Evolutionary conservation across 805 yeast species (phyloP).

Genomic region (Lachancea fermentati): DNA sequence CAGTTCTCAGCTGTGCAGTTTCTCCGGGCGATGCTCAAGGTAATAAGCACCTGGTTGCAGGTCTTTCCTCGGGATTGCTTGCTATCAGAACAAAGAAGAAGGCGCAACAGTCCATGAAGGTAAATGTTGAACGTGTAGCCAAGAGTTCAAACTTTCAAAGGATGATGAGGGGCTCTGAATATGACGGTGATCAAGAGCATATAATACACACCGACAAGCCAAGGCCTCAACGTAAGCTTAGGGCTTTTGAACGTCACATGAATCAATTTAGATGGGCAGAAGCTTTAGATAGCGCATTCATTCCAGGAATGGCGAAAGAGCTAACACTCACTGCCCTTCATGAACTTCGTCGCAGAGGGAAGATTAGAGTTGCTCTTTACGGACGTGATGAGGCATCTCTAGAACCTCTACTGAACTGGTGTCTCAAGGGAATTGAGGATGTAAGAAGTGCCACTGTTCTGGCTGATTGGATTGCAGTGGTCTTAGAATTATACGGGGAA

Average conservation of each 20-base stretch:
- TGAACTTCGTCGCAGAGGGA: constrained; percentile 85
- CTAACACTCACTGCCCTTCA: constrained; percentile 75
- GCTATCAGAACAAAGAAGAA: constrained; percentile 84
- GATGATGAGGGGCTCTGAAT: constrained; percentile 88
- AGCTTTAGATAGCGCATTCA: constrained; percentile 83
- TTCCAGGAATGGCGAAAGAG: constrained; percentile 73
- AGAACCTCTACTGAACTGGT: constrained; percentile 86
- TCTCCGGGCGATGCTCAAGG: constrained; percentile 54
- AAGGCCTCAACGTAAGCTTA: constrained; percentile 56
- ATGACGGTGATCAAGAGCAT: constrained; percentile 84
- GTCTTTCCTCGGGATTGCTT: constrained; percentile 82
- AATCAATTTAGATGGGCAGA: constrained; percentile 90
- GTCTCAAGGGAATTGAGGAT: constrained; percentile 69
- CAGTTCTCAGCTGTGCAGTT: constrained; percentile 82
- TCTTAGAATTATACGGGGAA: constrained; percentile 69
- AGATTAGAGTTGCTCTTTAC: constrained; percentile 70
- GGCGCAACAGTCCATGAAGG: constrained; percentile 31
- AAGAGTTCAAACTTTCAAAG: constrained; percentile 61
- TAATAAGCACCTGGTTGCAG: constrained; percentile 81
- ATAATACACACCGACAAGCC: constrained; percentile 55
- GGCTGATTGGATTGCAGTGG: constrained; percentile 72
- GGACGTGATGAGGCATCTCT: constrained; percentile 82
- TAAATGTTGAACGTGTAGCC: constrained; percentile 6
- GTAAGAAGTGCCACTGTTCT: constrained; percentile 55
- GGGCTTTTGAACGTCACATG: constrained; percentile 76